Conservation (phyloP, 768 basidiomycete species). For the Lanmaoa rubissima region DNA sequence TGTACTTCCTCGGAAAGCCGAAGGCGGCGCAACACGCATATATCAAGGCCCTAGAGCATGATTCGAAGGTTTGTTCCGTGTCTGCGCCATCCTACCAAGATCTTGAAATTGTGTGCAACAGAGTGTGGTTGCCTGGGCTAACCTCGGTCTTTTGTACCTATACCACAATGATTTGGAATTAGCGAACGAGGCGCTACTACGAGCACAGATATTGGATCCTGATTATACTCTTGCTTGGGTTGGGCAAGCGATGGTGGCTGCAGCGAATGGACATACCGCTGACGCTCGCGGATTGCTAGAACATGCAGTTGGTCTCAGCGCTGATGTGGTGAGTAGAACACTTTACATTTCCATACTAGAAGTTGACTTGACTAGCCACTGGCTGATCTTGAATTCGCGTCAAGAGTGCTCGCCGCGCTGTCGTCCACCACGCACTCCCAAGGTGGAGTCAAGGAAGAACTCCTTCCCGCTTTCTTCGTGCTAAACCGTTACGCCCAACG, state of each 20-base stretch:
- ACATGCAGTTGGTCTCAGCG: conserved; percentile 63
- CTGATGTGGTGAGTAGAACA: conserved; percentile 49
- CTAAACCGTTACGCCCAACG: conserved; percentile 72
- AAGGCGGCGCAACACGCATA: conserved; percentile 89
- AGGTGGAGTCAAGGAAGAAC: conserved; percentile 38
- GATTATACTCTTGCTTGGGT: conserved; percentile 89
- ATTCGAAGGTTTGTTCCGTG: conserved; percentile 64
- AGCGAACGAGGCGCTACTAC: conserved; percentile 81
- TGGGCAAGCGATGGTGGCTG: conserved; percentile 78
- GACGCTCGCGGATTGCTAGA: conserved; percentile 71
- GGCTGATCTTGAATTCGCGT: conserved; percentile 77
- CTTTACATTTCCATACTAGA: not conserved
- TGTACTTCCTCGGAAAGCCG: conserved; percentile 62
- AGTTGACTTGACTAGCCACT: conserved; percentile 54
- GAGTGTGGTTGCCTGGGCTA: conserved; percentile 80
- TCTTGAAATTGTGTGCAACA: conserved; percentile 27
- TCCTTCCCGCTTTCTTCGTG: conserved; percentile 80
- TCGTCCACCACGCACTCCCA: conserved; percentile 20
- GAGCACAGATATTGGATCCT: conserved; percentile 89
- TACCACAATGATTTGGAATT: conserved; percentile 75
- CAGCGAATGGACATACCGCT: conserved; percentile 49
- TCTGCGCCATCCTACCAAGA: not conserved
- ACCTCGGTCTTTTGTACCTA: conserved; percentile 84
- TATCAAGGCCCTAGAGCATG: conserved; percentile 82
- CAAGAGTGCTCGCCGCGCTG: conserved; percentile 49